Conservation (phyloP, 192 early-diverging fungal species). For the Podila horticola region DNA sequence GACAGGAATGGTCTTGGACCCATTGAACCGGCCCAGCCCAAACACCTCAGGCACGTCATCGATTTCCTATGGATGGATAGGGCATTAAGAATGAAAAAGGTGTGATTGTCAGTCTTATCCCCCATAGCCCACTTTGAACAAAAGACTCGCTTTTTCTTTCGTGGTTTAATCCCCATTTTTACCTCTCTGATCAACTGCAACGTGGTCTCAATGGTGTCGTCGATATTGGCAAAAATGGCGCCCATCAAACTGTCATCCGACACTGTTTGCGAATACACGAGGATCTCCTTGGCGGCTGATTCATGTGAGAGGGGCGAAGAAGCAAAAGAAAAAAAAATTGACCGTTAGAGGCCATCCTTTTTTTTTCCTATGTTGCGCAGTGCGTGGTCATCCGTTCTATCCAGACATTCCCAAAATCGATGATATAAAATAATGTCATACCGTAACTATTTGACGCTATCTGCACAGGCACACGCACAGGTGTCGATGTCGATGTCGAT, state of each 20-base stretch:
- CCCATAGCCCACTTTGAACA: not conserved
- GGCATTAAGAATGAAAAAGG: not conserved
- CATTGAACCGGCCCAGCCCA: slow-evolving; percentile 62
- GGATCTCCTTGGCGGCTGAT: slow-evolving; percentile 60
- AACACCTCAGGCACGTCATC: slow-evolving; percentile 64
- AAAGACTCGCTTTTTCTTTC: no score
- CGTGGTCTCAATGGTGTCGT: slow-evolving; percentile 53
- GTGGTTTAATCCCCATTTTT: not conserved
- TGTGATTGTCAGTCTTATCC: not conserved
- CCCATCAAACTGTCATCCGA: slow-evolving; percentile 65
- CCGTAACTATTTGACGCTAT: no score
- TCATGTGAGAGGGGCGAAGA: not conserved
- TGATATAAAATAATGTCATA: no score
- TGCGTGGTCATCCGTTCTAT: no score
- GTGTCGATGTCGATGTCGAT: not conserved
- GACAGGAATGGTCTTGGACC: slow-evolving; percentile 67
- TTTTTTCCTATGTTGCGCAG: not conserved
- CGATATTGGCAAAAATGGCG: slow-evolving; percentile 65
- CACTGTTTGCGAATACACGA: slow-evolving; percentile 60
- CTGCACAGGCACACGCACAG: not conserved
- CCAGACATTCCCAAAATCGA: no score
- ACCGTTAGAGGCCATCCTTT: not conserved
- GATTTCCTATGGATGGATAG: slow-evolving; percentile 57
- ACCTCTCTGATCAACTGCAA: slow-evolving; percentile 56
- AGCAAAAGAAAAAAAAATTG: slow-evolving; percentile 8